Evolutionary conservation across 2,329 filamentous ascomycete genomes (phyloP).

Genomic region (Aspergillus viridinutans): DNA sequence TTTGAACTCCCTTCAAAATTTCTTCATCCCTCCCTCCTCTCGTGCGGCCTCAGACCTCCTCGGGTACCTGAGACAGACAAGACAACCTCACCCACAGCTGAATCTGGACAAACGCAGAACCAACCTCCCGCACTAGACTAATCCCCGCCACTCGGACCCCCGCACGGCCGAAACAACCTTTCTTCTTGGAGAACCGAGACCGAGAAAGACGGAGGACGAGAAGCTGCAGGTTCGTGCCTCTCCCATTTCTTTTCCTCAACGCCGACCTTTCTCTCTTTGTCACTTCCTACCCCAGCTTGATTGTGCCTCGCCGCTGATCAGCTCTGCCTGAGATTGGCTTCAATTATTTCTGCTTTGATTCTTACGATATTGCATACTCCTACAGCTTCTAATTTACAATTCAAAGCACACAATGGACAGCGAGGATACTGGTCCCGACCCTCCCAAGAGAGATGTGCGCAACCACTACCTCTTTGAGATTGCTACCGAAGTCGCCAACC

Average conservation of each 20-base stretch:
- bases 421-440: slow-evolving; percentile 53
- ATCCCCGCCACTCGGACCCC: slow-evolving; percentile 1
- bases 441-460: slow-evolving; percentile 67
- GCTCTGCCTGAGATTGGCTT: not conserved
- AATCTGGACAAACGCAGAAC: not conserved
- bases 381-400: not conserved
- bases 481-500: slow-evolving; percentile 94
- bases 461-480: slow-evolving; percentile 96
- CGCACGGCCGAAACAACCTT: not conserved
- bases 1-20: not conserved
- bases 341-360: not conserved
- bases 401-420: slow-evolving; percentile 8
- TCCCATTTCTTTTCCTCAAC: not conserved
- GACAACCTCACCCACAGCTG: not conserved
- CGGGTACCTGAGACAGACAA: not conserved
- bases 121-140: not conserved
- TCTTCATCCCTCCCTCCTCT: not conserved
- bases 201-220: not conserved
- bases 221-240: not conserved
- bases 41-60: not conserved
- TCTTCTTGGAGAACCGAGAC: not conserved
- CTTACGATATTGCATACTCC: not conserved
- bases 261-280: not conserved
- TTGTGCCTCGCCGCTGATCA: not conserved
- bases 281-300: not conserved